A percentile compares a stretch with the other conserved stretches of the same genome.
Evolutionary conservation across 2,329 filamentous ascomycete species (phyloP).

Genomic region (Calonectria leucothoes): DNA sequence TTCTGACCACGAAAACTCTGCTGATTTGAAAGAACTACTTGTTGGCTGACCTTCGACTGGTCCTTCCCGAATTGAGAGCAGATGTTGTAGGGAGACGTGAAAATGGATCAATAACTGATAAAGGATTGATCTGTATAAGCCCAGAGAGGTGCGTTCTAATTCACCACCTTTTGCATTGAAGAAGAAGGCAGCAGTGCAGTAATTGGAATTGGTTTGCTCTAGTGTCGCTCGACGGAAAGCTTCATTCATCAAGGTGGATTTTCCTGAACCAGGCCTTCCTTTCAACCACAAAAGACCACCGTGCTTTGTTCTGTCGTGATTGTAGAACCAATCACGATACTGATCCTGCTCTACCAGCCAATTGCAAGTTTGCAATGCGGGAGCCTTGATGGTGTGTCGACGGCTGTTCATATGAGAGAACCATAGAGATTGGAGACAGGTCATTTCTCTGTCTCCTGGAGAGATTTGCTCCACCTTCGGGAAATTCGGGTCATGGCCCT

Average conservation of each 20-base stretch:
- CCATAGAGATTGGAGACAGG: slow-evolving; percentile 1
- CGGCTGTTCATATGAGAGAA: slow-evolving; percentile 15
- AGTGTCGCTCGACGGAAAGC: not conserved
- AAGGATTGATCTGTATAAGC: slow-evolving; percentile 14
- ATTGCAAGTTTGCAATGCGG: not conserved
- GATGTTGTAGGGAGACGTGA: no score
- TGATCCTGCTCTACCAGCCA: slow-evolving; percentile 9
- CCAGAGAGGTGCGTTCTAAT: not conserved
- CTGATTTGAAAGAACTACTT: not conserved
- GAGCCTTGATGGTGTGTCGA: not conserved
- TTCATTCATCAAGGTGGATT: slow-evolving; percentile 26
- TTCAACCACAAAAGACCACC: slow-evolving; percentile 11
- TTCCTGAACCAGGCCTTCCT: slow-evolving; percentile 23
- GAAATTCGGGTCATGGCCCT: not conserved
- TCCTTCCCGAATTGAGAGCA: no score
- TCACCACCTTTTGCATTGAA: slow-evolving; percentile 8
- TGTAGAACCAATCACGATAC: slow-evolving; percentile 15
- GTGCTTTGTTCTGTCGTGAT: accelerated
- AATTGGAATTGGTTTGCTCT: not conserved
- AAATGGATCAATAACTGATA: slow-evolving; percentile 2
- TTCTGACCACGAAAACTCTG: not conserved
- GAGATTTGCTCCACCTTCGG: not conserved
- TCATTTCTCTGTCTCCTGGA: not conserved
- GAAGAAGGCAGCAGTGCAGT: slow-evolving; percentile 19
- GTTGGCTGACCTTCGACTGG: not conserved